Conservation (phyloP, 441 rosid genomes). For the Flueggea neowawraea region DNA sequence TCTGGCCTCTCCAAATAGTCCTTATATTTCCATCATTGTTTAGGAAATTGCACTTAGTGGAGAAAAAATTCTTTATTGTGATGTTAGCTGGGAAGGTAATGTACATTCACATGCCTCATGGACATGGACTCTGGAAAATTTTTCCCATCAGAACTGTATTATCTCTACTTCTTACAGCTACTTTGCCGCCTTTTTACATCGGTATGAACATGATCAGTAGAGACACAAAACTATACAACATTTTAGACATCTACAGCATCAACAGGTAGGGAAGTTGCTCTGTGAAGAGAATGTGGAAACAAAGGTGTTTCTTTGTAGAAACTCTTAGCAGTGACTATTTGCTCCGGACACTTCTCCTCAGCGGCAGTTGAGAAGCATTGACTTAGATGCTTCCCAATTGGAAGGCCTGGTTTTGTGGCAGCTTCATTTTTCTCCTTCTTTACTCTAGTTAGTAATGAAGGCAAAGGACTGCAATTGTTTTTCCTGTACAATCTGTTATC, state of each 20-base stretch:
- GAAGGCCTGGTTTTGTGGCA: constrained; percentile 11
- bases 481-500: constrained; percentile 7
- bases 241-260: constrained; percentile 67
- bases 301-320: constrained; percentile 30
- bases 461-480: constrained; percentile 8
- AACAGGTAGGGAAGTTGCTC: constrained; percentile 84
- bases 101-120: too few species aligned
- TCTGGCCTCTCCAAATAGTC: too few species aligned
- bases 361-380: constrained; percentile 9
- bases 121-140: too few species aligned
- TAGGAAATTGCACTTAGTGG: too few species aligned
- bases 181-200: too few species aligned
- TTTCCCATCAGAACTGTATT: too few species aligned
- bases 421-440: constrained; percentile 15
- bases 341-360: constrained; percentile 29
- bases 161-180: too few species aligned
- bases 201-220: too few species aligned
- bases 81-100: too few species aligned
- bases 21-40: too few species aligned
- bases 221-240: constrained; percentile 1
- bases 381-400: constrained; percentile 10
- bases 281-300: constrained; percentile 51
- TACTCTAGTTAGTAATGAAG: constrained; percentile 9
- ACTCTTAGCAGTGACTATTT: constrained; percentile 26
- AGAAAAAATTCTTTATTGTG: too few species aligned